A percentile compares a stretch with the other conserved stretches of the same genome.
Conservation (phyloP, 208 protist species). For the Herpetomonas tarakana region DNA sequence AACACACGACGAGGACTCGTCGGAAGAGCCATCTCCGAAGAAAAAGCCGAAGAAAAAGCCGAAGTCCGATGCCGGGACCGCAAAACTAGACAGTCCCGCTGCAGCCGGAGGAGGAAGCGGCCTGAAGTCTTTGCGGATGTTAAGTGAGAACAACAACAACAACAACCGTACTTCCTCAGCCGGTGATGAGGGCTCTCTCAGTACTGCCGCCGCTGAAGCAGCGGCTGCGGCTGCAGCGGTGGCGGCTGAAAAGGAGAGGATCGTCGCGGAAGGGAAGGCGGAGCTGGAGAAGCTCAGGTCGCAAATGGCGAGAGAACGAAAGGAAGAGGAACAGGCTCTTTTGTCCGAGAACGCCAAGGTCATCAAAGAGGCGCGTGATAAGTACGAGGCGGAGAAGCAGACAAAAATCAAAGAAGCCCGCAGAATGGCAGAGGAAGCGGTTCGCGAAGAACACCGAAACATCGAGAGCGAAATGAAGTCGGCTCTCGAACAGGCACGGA, state of each 20-base stretch:
- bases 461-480: constrained; percentile 5
- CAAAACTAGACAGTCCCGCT: not conserved
- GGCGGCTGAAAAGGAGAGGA: constrained; percentile 4
- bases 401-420: constrained; percentile 10
- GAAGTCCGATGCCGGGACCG: constrained; percentile 4
- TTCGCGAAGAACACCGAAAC: not conserved
- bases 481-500: not conserved
- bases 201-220: no score
- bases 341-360: not conserved
- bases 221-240: not conserved
- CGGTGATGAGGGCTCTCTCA: no score
- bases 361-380: constrained; percentile 6
- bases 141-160: constrained; percentile 1
- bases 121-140: not conserved
- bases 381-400: constrained; percentile 8
- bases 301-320: constrained; percentile 16
- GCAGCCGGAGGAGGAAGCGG: constrained; percentile 1
- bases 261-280: constrained; percentile 7
- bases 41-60: constrained; percentile 12
- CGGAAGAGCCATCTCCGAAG: not conserved
- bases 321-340: constrained; percentile 12
- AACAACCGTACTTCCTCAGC: no score
- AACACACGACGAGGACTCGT: not conserved
- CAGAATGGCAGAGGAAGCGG: not conserved
- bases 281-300: constrained; percentile 9